Evolutionary conservation across 352 stramenopile genomes (phyloP), one percentile per base, ranked within the genome.

Genomic region (Aphanomyces cochlioides): DNA sequence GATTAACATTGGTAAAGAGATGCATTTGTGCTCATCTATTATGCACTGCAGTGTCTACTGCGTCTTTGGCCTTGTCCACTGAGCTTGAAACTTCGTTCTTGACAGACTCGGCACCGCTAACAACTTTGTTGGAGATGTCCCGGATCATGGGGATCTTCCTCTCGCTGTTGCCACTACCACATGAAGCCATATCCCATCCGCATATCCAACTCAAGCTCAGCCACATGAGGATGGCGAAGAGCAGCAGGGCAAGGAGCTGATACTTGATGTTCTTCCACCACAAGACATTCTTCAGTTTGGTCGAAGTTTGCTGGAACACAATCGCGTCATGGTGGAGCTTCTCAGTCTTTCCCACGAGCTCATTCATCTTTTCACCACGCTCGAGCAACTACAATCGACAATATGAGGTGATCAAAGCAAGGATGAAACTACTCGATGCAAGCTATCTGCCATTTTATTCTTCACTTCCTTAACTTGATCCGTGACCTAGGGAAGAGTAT

Each of bases 401-500:
- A 45, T 7, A 12, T 53, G 7, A 28, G 38, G 36, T 54, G 12
- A 64, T 40, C 12, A 67, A 7, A 72, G 13, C 21, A 17, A 38
- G 4, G 37, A 47, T 56, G 12, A 41, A 53, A 19, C 47, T 54
- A 90, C 83, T 82, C 91, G 85, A 82, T 93, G 88, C n/a, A 99
- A 97, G 76, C 99, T 99, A 48, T 99, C 90, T 28, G 99, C 95
- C 93, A 99, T 99, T 57, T 98, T 87, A 74, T 93, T 96, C 75
- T 99, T 99, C 48, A 99, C 92, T 60, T 97, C 89, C 72, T 99
- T 97, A 83, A 99, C 97, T 82, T 99, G 97, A 74, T 92, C 89
- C 50, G 97, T 93, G 34, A 98, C 88, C 38, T 79, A 41, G 7
- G 5, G 13, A 50, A 34, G 4, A 21, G 7, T 12, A 19, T 28